A percentile compares a stretch with the other conserved stretches of the same genome.
Conservation (phyloP, 257 asterid genomes). For the Solanum pennellii region DNA sequence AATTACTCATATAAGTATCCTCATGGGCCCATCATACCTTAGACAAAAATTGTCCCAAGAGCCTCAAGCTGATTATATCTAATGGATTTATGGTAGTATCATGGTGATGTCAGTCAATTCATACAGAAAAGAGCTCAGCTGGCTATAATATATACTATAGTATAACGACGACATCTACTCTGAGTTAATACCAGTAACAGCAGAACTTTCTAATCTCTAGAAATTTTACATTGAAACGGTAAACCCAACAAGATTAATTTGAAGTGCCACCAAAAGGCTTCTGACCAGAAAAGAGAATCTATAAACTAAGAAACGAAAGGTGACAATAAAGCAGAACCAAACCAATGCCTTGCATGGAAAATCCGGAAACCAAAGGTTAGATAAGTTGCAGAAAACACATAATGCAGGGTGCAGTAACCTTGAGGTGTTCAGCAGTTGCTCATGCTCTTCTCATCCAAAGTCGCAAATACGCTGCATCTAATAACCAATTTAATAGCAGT, state of each 20-base stretch:
- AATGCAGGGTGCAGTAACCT: neutral
- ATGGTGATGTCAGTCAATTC: neutral
- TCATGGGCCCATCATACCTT: neutral
- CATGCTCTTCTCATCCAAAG: neutral
- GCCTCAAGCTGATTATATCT: neutral
- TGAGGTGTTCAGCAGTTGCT: neutral
- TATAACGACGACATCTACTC: neutral
- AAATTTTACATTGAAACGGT: neutral
- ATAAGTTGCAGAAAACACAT: conserved; percentile 2
- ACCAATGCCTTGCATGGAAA: neutral
- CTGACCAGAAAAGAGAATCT: neutral
- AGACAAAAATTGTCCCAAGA: neutral
- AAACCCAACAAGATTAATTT: neutral
- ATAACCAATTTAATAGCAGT: neutral
- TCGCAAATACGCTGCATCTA: neutral
- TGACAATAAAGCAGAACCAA: neutral
- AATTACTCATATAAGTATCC: neutral
- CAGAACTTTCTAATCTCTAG: neutral
- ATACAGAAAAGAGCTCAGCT: neutral
- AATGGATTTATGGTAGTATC: neutral
- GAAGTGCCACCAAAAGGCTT: neutral
- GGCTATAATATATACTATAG: neutral
- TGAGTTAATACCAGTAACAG: neutral
- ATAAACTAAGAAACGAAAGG: neutral
- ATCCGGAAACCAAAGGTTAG: neutral